Conservation (phyloP, 805 yeast genomes). For the Crinitomyces ghanaensis region DNA sequence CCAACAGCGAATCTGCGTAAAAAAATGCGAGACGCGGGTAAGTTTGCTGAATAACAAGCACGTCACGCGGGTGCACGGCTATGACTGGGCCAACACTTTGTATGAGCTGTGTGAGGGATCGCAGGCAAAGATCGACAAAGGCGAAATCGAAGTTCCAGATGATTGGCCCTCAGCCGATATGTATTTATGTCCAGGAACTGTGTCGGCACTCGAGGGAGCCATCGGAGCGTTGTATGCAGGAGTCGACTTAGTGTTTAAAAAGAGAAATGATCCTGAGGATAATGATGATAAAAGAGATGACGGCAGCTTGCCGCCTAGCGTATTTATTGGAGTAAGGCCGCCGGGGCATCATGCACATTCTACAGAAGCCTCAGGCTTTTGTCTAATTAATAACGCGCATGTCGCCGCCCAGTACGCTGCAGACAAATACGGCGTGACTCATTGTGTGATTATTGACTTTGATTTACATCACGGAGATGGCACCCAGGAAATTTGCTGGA, state of each 20-base stretch:
- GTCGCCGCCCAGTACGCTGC: constrained; percentile 70
- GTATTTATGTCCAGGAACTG: constrained; percentile 53
- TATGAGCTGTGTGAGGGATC: constrained; percentile 48
- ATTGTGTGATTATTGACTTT: constrained; percentile 71
- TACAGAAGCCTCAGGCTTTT: constrained; percentile 75
- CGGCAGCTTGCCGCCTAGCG: constrained; percentile 24
- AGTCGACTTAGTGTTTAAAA: constrained; percentile 41
- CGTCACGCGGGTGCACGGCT: constrained; percentile 61
- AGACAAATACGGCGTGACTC: constrained; percentile 51
- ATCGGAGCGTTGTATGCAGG: constrained; percentile 67
- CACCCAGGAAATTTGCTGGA: constrained; percentile 77
- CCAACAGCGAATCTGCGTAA: background rate
- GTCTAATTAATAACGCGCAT: constrained; percentile 71
- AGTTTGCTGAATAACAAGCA: constrained; percentile 42
- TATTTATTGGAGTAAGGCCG: constrained; percentile 63
- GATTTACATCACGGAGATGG: constrained; percentile 90
- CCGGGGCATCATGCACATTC: constrained; percentile 87
- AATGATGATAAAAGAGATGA: no score
- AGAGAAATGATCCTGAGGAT: no score
- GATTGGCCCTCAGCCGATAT: constrained; percentile 80
- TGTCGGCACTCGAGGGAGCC: constrained; percentile 65
- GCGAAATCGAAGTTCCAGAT: constrained; percentile 63
- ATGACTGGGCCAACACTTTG: constrained; percentile 55
- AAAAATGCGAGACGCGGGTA: no score
- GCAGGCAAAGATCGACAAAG: constrained; percentile 38